phyloP scores from a whole-genome alignment of 495 filamentous ascomycete species.

The Cudoniella acicularis region DNA sequence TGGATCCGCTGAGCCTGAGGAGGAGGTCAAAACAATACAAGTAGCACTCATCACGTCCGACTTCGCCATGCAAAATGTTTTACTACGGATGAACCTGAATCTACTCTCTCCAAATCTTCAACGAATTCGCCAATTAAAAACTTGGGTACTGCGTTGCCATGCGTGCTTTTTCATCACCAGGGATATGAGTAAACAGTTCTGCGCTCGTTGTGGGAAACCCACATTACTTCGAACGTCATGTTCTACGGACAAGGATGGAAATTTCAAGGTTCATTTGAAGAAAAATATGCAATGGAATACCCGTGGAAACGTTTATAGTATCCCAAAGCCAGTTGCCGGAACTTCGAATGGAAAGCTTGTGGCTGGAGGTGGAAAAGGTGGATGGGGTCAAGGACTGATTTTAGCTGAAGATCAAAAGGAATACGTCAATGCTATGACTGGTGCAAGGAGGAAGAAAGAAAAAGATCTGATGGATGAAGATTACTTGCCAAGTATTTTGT shows the following conservation, averaged over 20 bases:
- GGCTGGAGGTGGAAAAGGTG: slow-evolving; percentile 78
- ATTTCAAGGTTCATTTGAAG: slow-evolving; percentile 86
- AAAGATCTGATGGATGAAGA: slow-evolving; percentile 93
- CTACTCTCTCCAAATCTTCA: slow-evolving; percentile 74
- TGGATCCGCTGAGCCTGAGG: slow-evolving; percentile 40
- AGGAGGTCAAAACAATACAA: slow-evolving; percentile 59
- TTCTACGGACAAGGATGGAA: slow-evolving; percentile 72
- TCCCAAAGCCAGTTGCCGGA: slow-evolving; percentile 87
- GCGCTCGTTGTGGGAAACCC: slow-evolving; percentile 81
- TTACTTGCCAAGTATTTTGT: slow-evolving; percentile 82
- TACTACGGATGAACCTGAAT: slow-evolving; percentile 91
- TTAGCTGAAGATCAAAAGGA: slow-evolving; percentile 96
- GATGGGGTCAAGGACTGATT: slow-evolving; percentile 78
- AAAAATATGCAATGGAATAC: slow-evolving; percentile 96
- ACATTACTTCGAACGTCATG: slow-evolving; percentile 85
- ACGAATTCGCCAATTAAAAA: slow-evolving; percentile 74
- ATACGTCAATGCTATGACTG: slow-evolving; percentile 60
- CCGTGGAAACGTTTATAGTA: slow-evolving; percentile 80
- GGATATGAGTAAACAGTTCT: slow-evolving; percentile 89
- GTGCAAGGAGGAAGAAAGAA: slow-evolving; percentile 62
- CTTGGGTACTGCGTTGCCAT: slow-evolving; percentile 89
- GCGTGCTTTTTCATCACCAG: slow-evolving; percentile 85
- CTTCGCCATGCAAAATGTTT: slow-evolving; percentile 95
- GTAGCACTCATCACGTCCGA: slow-evolving; percentile 88
- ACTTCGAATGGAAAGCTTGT: slow-evolving; percentile 67